phyloP scores from a whole-genome alignment of 2,329 filamentous ascomycete species.

The Alternaria gaisen region DNA sequence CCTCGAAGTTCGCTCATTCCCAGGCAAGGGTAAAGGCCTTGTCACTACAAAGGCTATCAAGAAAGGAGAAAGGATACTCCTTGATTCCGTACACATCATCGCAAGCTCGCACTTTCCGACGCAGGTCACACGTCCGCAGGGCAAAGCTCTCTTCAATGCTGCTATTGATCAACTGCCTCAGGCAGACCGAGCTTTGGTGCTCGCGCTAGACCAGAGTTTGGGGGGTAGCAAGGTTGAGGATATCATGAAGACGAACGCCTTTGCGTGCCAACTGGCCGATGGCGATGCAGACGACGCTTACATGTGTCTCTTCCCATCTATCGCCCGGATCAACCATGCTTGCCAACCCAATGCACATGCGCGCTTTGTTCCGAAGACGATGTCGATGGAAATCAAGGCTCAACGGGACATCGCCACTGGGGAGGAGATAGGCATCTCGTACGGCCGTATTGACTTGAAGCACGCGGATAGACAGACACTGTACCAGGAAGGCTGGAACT shows the following conservation, averaged over 20 bases:
- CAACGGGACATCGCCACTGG: constrained; percentile 28
- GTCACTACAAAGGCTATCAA: constrained; percentile 24
- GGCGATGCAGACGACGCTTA: constrained; percentile 31
- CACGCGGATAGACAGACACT: constrained; percentile 26
- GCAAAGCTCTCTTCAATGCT: constrained; percentile 22
- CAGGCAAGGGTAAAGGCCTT: constrained; percentile 37
- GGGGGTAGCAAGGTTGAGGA: constrained; percentile 27
- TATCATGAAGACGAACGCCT: constrained; percentile 37
- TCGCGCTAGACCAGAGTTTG: constrained; percentile 27
- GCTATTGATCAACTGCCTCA: constrained; percentile 19
- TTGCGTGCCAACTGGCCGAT: constrained; percentile 33
- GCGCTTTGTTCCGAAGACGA: constrained; percentile 27
- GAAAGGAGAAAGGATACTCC: constrained; percentile 28
- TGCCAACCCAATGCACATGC: constrained; percentile 36
- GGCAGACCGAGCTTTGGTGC: constrained; percentile 15
- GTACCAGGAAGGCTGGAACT: constrained; percentile 35
- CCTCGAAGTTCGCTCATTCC: constrained; percentile 27
- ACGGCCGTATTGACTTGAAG: constrained; percentile 31
- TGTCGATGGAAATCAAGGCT: constrained; percentile 36
- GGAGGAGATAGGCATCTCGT: constrained; percentile 37
- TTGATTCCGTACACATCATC: constrained; percentile 32
- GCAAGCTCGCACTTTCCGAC: constrained; percentile 31
- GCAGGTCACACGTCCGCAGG: constrained; percentile 18
- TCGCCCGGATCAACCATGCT: constrained; percentile 37
- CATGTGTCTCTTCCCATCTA: constrained; percentile 35